Conservation (phyloP, 495 filamentous ascomycete species). For the Daldinia grandis region DNA sequence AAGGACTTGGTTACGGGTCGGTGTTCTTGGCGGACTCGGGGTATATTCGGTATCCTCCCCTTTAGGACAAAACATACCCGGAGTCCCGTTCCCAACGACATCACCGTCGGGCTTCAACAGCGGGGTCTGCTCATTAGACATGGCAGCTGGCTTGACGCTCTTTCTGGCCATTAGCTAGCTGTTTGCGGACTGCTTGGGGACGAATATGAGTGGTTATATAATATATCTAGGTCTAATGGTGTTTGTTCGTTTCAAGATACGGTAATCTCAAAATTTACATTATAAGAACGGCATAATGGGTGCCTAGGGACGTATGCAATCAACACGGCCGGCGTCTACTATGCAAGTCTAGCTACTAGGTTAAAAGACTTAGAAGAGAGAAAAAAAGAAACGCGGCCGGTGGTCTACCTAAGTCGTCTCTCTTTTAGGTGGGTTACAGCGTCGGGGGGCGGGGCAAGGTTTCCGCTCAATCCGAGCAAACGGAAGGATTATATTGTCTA, state of each 20-base stretch:
- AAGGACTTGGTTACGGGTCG: neutral
- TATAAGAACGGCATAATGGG: neutral
- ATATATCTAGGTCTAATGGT: neutral
- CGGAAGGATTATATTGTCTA: neutral
- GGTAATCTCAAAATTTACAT: neutral
- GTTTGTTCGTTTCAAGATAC: neutral
- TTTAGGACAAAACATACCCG: slow-evolving; percentile 21
- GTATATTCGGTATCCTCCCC: neutral
- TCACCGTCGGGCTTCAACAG: slow-evolving; percentile 8
- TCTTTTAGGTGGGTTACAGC: neutral
- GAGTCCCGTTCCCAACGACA: slow-evolving; percentile 2
- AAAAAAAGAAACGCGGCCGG: neutral
- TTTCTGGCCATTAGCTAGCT: slow-evolving; percentile 1
- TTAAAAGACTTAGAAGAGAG: neutral
- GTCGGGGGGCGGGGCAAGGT: neutral
- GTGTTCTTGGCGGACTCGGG: neutral
- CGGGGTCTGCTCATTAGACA: slow-evolving; percentile 37
- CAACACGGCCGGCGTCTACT: neutral
- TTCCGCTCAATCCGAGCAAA: neutral
- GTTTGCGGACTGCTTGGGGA: neutral
- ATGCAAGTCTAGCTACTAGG: neutral
- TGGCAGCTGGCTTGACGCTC: neutral
- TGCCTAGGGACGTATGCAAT: neutral
- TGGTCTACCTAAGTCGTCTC: neutral
- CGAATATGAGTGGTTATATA: neutral